Base-by-base conservation (phyloP, 495 filamentous ascomycete genomes). In the Astrothelium subdiscretum region DNA sequence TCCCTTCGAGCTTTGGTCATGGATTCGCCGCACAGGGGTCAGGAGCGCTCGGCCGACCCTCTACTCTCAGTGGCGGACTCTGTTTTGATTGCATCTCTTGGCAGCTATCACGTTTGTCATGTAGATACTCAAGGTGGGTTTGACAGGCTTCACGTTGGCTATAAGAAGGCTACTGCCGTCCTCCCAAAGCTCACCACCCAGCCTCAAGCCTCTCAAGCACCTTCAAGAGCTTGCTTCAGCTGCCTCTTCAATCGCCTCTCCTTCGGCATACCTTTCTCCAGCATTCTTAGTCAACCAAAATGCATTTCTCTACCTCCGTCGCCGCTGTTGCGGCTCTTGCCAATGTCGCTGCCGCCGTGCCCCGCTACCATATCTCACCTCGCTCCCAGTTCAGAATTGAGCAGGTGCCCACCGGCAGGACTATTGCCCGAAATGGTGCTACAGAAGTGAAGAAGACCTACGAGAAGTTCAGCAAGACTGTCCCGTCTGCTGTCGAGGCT, bases 341-440 rank as follows among this genome's bases (percentile, higher is more conserved):
- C 13, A 40, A 62, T 4, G n/a, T 63, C 29, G 32, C 27, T 32
- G 59, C 54, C 61, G 64, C 58, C 58, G 57, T 31, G 59, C 61
- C 59, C 48, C 48, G 29, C 20, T 48, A 12, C 43, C 43, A 48
- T 8, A 54, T 54, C 29, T 26, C 48, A 3, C 48, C 48, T 26
- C 48, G 48, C 20, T 54, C 48, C 2, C 27, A 59, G 12, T 70
- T 70, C 59, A 40, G 60, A 32, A 40, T 70, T 57, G 40, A 65
- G 24, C 68, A 70, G 48, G 66, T 67, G 38, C 42, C 65, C 24
- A 31, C 31, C n/a, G 68, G 68, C 63, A 61, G 63, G 43, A 40
- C 32, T 3, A 59, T 67, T 22, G 18, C 52, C 32, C 57, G 60
- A 48, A 62, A 59, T 52, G 68, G 68, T 31, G 66, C 68, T 15